Evolutionary conservation across 495 filamentous ascomycete species (phyloP), one percentile per base, ranked within the genome.

Genomic region (Evernia prunastri): DNA sequence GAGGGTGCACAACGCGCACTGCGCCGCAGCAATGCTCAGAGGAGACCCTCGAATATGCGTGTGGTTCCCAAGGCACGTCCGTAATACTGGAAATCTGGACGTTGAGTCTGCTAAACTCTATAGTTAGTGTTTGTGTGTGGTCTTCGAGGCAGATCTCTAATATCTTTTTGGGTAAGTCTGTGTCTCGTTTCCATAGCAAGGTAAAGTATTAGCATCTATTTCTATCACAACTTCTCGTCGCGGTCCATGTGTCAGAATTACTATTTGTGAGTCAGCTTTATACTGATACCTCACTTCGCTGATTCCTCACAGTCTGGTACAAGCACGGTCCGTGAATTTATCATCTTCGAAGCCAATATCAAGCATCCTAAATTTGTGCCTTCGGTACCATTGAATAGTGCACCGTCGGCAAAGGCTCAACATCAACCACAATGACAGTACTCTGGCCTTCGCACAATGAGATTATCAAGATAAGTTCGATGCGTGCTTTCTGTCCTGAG

Each of bases 171-270:
- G 40, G 40, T 43, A 2, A 2, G 1, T 7, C 17, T 51, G 23
- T 51, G 25, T 17, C 29, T 54, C 51, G 31, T 54, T 54, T 54
- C 15, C 51, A 33, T 54, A 33, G 51, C 51, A 54, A 20, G 51
- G 51, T 7, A 1, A 54, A 10, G 10, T 5, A 6, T 29, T 3
- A 33, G 29, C 6, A 54, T 5, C 5, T 54, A 54, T 9, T 54
- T 13, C 1, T 15, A 13, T 10, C 1, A 53, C 5, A 17, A 29
- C 10, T 25, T 2, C 25, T 12, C 4, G 7, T 12, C 42, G 10
- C 36, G 9, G 18, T 43, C 4, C 18, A n/a, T 2, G 20, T n/a
- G 6, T 20, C 0, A n/a, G 10, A 43, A n/a, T n/a, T n/a, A n/a
- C n/a, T 8, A 3, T 25, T 11, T 47, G 23, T 51, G 1, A 12